Evolutionary conservation across 257 asterid species (phyloP).

Genomic region (Fraxinus excelsior): DNA sequence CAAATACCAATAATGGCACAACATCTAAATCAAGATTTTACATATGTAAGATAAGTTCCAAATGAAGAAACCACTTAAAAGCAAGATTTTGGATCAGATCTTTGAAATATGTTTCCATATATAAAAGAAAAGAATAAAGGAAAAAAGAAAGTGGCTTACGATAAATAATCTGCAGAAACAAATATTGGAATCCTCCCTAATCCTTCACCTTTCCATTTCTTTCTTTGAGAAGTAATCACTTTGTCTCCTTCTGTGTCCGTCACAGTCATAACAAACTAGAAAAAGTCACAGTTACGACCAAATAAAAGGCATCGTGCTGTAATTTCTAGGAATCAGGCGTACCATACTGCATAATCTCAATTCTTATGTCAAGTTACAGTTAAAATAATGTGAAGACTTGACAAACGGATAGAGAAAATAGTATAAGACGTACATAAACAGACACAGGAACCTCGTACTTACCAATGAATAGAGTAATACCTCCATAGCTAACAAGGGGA

Average conservation of each 20-base stretch:
- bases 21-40: background rate
- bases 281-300: slow-evolving; percentile 16
- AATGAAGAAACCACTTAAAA: background rate
- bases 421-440: slow-evolving; percentile 3
- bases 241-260: slow-evolving; percentile 90
- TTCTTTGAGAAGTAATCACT: slow-evolving; percentile 65
- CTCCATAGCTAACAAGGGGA: slow-evolving; percentile 95
- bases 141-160: slow-evolving; percentile 56
- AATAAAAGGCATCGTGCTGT: background rate
- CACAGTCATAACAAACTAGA: slow-evolving; percentile 89
- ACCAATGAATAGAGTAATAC: slow-evolving; percentile 87
- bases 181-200: slow-evolving; percentile 89
- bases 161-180: slow-evolving; percentile 65
- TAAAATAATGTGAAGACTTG: background rate
- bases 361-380: background rate
- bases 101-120: background rate
- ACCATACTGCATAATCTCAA: background rate
- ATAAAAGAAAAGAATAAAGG: background rate
- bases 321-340: background rate
- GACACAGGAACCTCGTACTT: slow-evolving; percentile 26
- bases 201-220: slow-evolving; percentile 77
- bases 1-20: no score
- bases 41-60: background rate
- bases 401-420: background rate
- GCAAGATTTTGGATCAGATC: background rate